Conservation (phyloP, 345 rosid species). For the Linum usitatissimum region DNA sequence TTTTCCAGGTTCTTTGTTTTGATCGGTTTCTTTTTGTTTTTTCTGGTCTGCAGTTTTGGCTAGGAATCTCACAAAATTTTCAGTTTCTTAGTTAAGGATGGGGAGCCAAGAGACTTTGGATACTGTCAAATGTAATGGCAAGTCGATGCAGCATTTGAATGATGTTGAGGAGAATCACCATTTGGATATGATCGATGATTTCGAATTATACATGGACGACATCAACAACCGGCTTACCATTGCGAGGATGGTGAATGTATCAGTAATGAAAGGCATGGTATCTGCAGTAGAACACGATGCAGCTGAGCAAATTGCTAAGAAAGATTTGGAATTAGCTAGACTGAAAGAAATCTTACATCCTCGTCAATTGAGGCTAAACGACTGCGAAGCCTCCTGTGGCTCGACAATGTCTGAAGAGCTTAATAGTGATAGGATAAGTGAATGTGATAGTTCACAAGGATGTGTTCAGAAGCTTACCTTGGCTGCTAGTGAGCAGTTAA, state of each 20-base stretch:
- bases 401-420: constrained; percentile 9
- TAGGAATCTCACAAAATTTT: neutral
- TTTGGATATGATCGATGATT: constrained; percentile 36
- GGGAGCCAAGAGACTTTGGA: constrained; percentile 19
- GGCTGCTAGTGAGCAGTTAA: constrained; percentile 37
- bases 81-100: constrained; percentile 15
- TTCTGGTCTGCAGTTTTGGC: neutral
- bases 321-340: constrained; percentile 49
- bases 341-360: constrained; percentile 32
- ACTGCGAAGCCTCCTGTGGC: constrained; percentile 14
- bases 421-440: neutral
- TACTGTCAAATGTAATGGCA: constrained; percentile 6
- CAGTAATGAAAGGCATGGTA: constrained; percentile 56
- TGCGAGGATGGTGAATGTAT: constrained; percentile 72
- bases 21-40: neutral
- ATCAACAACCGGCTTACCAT: constrained; percentile 39
- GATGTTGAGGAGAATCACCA: constrained; percentile 35
- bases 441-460: constrained; percentile 17
- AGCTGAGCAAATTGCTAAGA: constrained; percentile 45
- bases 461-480: constrained; percentile 29
- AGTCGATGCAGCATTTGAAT: constrained; percentile 9
- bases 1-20: neutral
- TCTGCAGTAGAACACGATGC: constrained; percentile 48
- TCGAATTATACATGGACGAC: constrained; percentile 56
- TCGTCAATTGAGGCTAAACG: constrained; percentile 23